A percentile compares a stretch with the other conserved stretches of the same genome.
These are phyloP conservation scores for Escovopsis weberi DNA, from an alignment of 2,329 filamentous ascomycete genomes.

Conservation along the genomic window DNA sequence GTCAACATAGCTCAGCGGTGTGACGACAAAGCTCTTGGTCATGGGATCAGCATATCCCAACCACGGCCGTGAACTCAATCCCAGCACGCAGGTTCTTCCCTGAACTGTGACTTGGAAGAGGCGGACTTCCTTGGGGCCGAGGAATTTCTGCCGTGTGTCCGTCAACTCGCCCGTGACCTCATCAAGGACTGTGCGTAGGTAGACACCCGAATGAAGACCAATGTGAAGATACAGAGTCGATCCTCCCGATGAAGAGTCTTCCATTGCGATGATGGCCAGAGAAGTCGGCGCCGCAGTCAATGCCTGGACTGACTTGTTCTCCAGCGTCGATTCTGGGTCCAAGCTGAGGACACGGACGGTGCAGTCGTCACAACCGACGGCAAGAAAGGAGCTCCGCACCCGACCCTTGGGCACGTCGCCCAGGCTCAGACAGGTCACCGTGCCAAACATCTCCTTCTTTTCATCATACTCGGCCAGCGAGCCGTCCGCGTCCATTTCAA, in stretches of 20 bases:
- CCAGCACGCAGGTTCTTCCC: slow-evolving; percentile 71
- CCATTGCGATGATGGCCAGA: slow-evolving; percentile 86
- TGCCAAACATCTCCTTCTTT: slow-evolving; percentile 87
- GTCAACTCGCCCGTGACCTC: slow-evolving; percentile 92
- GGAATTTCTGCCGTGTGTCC: slow-evolving; percentile 85
- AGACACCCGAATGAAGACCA: slow-evolving; percentile 87
- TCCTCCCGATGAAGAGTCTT: slow-evolving; percentile 79
- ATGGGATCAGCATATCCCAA: slow-evolving; percentile 83
- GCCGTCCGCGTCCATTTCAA: slow-evolving; percentile 90
- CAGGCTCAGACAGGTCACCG: slow-evolving; percentile 86
- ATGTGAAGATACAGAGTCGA: slow-evolving; percentile 91
- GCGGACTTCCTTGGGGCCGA: slow-evolving; percentile 80
- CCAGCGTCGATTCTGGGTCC: slow-evolving; percentile 77
- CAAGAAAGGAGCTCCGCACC: slow-evolving; percentile 78
- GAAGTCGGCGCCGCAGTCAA: slow-evolving; percentile 81
- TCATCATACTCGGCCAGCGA: slow-evolving; percentile 89
- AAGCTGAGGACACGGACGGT: slow-evolving; percentile 87
- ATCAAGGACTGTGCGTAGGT: slow-evolving; percentile 86
- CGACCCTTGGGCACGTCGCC: slow-evolving; percentile 86
- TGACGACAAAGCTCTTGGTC: slow-evolving; percentile 79
- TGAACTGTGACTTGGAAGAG: slow-evolving; percentile 86
- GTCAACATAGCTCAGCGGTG: slow-evolving; percentile 74
- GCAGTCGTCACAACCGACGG: slow-evolving; percentile 92
- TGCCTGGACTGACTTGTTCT: slow-evolving; percentile 89
- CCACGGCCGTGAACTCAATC: slow-evolving; percentile 89